These are phyloP conservation scores for Mycosphaerella sp. DNA, from an alignment of 2,329 filamentous ascomycete genomes.

Conservation along the genomic window DNA sequence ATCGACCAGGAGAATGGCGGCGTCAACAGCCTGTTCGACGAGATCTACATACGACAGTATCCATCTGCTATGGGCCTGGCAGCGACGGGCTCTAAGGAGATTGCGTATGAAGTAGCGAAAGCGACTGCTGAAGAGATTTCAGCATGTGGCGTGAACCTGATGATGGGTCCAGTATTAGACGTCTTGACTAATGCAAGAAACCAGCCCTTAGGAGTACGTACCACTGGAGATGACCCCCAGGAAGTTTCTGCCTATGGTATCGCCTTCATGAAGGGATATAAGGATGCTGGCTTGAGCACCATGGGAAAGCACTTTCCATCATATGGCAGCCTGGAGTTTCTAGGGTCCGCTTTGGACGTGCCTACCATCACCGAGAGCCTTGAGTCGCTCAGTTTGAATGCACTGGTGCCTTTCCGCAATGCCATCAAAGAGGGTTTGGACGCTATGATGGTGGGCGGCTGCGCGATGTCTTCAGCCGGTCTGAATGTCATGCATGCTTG, in stretches of 20 bases:
- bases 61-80: constrained; percentile 95
- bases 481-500: constrained; percentile 96
- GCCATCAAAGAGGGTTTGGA: constrained; percentile 82
- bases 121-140: constrained; percentile 88
- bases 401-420: constrained; percentile 84
- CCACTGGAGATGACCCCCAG: constrained; percentile 86
- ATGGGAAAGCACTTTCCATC: constrained; percentile 96
- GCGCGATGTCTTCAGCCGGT: constrained; percentile 82
- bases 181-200: constrained; percentile 89
- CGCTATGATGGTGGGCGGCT: constrained; percentile 92
- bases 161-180: constrained; percentile 87
- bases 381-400: constrained; percentile 86
- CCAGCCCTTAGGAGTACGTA: constrained; percentile 82
- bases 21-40: constrained; percentile 93
- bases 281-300: constrained; percentile 79
- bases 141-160: constrained; percentile 91
- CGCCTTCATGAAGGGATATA: constrained; percentile 85
- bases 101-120: constrained; percentile 85
- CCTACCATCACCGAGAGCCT: constrained; percentile 93
- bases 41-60: constrained; percentile 92
- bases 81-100: constrained; percentile 76
- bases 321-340: constrained; percentile 89
- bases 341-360: constrained; percentile 83
- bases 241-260: constrained; percentile 91
- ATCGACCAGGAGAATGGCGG: constrained; percentile 97